Evolutionary conservation across 1,139 yeast genomes (phyloP), one percentile per base, ranked within the genome.

Genomic region (Waltiozyma sp.): DNA sequence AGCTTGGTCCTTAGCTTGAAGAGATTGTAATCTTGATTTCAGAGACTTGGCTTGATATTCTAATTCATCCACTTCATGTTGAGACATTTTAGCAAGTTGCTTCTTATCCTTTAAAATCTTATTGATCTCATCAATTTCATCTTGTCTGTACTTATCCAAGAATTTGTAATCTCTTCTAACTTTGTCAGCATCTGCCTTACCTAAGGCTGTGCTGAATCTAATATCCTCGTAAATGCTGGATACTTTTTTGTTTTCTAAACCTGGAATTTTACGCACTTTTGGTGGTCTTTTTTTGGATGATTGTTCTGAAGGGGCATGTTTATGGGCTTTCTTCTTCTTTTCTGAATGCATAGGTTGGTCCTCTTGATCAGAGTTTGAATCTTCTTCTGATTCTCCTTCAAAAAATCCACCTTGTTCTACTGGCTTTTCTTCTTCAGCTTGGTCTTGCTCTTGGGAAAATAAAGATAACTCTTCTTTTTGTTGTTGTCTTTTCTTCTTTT

Each of bases 191-290:
- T 88, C 91, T 0, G 94, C 85, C 54, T 78, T 82, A 45, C 97
- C 97, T 50, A 79, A 77, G 0, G 95, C 88, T 1, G 93, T 75
- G 62, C 89, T 96, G 60, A 91, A 91, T 52, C 98, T 71, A 31
- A 93, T 79, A 65, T 91, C 98, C 42, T 77, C 71, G 57, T 83
- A 77, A 35, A 79, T 60, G 28, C 68, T 60, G 38, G 68, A 59
- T 40, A 66, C 65, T 40, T 64, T 56, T 50, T 66, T 66, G 21
- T 54, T 51, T 37, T 69, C 72, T 38, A 85, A 61, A 0, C 95
- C 95, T 0, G 89, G 91, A 18, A 87, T 79, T 31, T 78, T 77
- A 51, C 96, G 69, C 37, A 87, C 69, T 52, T 68, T 70, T 0
- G 87, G 68, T 1, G 82, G 93, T n/a, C 79, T 84, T 49, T 68